phyloP scores from a whole-genome alignment of 1,139 yeast genomes.

The Geotrichum fermentans region DNA sequence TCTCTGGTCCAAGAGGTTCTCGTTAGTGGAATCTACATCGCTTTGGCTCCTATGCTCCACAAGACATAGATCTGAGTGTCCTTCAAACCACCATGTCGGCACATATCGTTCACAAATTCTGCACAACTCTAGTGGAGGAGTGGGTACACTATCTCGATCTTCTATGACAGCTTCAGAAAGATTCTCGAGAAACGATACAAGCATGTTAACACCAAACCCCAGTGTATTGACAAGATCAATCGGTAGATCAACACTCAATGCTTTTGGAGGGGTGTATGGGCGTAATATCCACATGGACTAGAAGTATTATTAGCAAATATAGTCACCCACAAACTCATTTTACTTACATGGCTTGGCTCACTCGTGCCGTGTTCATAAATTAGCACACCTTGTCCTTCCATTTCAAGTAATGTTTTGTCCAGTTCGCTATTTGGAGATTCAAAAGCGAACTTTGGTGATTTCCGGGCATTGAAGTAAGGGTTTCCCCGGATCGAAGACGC shows the following conservation, averaged over 20 bases:
- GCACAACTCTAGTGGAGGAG: conserved; percentile 75
- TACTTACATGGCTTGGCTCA: conserved; percentile 55
- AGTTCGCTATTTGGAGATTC: neutral
- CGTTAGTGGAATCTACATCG: conserved; percentile 73
- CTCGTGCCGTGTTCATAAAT: conserved; percentile 60
- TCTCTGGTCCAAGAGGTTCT: conserved; percentile 67
- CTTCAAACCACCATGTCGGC: conserved; percentile 97
- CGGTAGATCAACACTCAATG: conserved; percentile 64
- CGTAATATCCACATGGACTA: conserved; percentile 86
- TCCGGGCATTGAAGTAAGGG: neutral
- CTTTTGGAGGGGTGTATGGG: conserved; percentile 60
- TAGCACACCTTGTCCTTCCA: conserved; percentile 94
- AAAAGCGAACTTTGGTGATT: neutral
- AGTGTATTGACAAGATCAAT: conserved; percentile 59
- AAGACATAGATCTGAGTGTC: conserved; percentile 82
- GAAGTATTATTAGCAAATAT: conserved; percentile 14
- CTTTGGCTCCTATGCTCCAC: conserved; percentile 82
- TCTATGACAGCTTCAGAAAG: conserved; percentile 60
- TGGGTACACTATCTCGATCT: conserved; percentile 62
- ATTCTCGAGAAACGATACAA: conserved; percentile 65
- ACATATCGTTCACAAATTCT: conserved; percentile 85
- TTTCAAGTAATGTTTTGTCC: conserved; percentile 41
- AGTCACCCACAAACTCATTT: neutral
- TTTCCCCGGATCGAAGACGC: neutral
- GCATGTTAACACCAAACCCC: conserved; percentile 85